Base-by-base conservation (phyloP, 1,139 yeast species). In the Yamadazyma conglobata region DNA sequence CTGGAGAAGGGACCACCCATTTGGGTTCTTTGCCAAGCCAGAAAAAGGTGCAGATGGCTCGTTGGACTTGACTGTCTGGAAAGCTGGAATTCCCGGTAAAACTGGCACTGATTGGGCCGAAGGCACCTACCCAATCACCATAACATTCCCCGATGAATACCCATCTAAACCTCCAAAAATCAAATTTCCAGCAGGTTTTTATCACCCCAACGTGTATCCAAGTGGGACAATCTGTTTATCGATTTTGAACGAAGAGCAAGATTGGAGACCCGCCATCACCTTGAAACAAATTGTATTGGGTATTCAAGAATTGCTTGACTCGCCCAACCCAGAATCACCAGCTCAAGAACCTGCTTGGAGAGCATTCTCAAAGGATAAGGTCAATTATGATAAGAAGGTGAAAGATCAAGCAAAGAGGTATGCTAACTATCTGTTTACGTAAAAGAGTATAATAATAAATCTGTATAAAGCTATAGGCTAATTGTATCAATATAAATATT, bases 1-100 rank as follows among this genome's bases (percentile, higher is more conserved):
- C 56, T 91, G 99, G 99, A 78, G 99, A 47, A 91, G 88, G 57
- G 96, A 89, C 54, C 99, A 93, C 56, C 99, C 99, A 0, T 91
- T 88, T 58, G 98, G 98, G 4, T 91, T 91, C 58, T 88, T 64
- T 47, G 98, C 98, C 22, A 87, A 85, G 51, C 99, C 99, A 5
- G 56, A 65, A 24, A 89, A 85, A 54, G 66, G 70, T 10, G 52
- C 66, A 3, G 95, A 88, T 50, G 98, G 98, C 2, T 68, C 88
- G 1, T 67, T 91, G 44, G 89, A 91, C 55, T 67, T 91, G 40
- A 85, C 84, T 50, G 73, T 60, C 48, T 91, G 99, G 99, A 78
- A 76, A 15, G 95, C 96, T 7, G 97, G 97, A 14, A 84, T 91
- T 32, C 98, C 98, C 4, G 98, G 98, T 10, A 88, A 84, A 56